These are phyloP conservation scores for Lachnellula occidentalis DNA, from an alignment of 2,329 filamentous ascomycete genomes.

Conservation along the genomic window DNA sequence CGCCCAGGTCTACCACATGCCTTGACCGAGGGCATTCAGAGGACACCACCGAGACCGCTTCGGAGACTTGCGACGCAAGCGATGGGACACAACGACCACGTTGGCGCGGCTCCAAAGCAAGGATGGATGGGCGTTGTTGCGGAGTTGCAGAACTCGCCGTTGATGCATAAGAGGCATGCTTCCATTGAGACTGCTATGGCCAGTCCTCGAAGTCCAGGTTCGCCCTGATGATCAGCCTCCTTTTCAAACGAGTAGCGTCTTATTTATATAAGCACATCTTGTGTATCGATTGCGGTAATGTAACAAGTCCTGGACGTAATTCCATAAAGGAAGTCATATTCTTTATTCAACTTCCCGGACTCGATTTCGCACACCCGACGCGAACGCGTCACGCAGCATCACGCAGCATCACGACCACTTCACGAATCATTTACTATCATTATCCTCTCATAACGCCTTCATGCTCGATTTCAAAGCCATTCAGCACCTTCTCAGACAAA, in stretches of 20 bases:
- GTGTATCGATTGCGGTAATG: too few relatives aligned
- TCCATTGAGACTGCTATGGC: constrained; percentile 56
- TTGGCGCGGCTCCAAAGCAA: constrained; percentile 42
- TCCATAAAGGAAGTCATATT: too few relatives aligned
- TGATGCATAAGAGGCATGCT: constrained; percentile 57
- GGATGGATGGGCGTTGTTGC: constrained; percentile 60
- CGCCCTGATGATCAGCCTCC: background rate
- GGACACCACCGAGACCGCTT: constrained; percentile 39
- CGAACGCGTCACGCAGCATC: background rate
- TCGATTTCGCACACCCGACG: background rate
- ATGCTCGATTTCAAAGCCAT: background rate
- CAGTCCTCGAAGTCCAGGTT: constrained; percentile 12
- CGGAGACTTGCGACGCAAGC: constrained; percentile 49
- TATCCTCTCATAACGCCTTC: background rate
- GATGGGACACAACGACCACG: constrained; percentile 47
- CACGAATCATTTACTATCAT: background rate
- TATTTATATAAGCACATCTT: too few relatives aligned
- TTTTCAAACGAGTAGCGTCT: too few relatives aligned
- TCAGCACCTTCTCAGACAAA: background rate
- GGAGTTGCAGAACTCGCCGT: constrained; percentile 55
- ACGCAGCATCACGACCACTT: background rate
- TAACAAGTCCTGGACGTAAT: too few relatives aligned
- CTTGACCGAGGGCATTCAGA: constrained; percentile 25
- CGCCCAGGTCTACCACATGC: constrained; percentile 22
- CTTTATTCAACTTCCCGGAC: background rate